Evolutionary conservation across 2,329 filamentous ascomycete species (phyloP), one percentile per base, ranked within the genome.

Genomic region (Claviceps citrina): DNA sequence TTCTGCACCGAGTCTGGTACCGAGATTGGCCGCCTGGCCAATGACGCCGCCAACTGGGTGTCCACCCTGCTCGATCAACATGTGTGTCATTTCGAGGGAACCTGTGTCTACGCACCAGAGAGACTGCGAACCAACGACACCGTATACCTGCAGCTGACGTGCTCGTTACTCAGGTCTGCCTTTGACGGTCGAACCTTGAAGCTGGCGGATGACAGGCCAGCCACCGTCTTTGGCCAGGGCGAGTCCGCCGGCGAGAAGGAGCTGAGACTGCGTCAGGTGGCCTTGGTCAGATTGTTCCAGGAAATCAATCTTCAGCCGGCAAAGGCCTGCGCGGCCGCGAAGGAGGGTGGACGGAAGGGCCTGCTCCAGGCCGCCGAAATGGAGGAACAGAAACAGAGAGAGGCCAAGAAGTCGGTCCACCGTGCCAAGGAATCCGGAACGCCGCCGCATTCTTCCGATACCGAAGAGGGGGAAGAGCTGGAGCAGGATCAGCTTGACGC

Each of bases 401-500:
- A 74, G 37, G 58, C 54, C 4, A 54, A 62, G 15, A 69, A 66
- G 44, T 19, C 52, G 2, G 33, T 32, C 4, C 10, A 43, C 1
- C 47, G 45, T 12, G 45, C 47, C 16, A 60, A 59, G 13, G 57
- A 60, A 3, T 51, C 58, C 0, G 55, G 48, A 0, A 77, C 78
- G 1, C 63, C 77, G 1, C 64, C 78, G 0, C 60, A 62, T 1
- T 64, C 68, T 5, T 83, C 81, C 8, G 83, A 82, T 35, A 67
- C 68, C 0, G 87, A 95, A 49, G 87, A 95, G 27, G 86, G 86
- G 2, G 73, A 87, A 50, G 87, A 96, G 59, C 70, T 98, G 0
- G 86, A 96, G 54, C 85, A 96, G 57, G 87, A 93, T 51, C 91
- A 98, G 55, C 78, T 98, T 3, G 91, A 98, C 56, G 77, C 83